Evolutionary conservation across 2,329 filamentous ascomycete species (phyloP).

Genomic region (Torrubiellomyces zombiae): DNA sequence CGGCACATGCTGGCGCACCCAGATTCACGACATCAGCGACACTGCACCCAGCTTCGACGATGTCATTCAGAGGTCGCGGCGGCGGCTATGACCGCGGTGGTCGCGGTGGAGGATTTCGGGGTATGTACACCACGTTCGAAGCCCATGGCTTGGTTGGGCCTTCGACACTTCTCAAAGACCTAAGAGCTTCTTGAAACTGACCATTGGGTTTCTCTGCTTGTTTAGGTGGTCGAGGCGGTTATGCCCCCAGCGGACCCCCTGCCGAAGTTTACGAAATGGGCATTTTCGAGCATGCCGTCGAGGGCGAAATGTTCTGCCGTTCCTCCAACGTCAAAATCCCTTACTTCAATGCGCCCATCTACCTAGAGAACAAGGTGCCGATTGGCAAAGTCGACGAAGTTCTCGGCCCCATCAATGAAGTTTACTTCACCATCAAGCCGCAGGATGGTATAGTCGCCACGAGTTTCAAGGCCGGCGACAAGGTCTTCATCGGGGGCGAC

Average conservation of each 20-base stretch:
- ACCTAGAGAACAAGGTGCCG: constrained; percentile 94
- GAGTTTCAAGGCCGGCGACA: constrained; percentile 91
- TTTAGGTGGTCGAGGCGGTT: constrained; percentile 9
- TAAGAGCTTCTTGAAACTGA: background rate
- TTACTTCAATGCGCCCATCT: constrained; percentile 98
- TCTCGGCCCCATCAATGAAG: constrained; percentile 90
- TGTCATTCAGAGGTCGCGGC: constrained; percentile 9
- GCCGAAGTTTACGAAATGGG: constrained; percentile 53
- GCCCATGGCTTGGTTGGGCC: too few species aligned
- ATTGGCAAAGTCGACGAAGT: constrained; percentile 98
- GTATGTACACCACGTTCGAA: too few species aligned
- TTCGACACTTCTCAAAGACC: too few species aligned
- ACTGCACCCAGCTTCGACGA: too few species aligned
- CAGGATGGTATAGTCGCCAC: constrained; percentile 88
- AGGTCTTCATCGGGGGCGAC: constrained; percentile 89
- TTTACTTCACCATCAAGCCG: constrained; percentile 97
- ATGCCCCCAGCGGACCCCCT: constrained; percentile 6
- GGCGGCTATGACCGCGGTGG: constrained; percentile 8
- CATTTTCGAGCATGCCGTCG: constrained; percentile 81
- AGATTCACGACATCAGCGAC: too few species aligned
- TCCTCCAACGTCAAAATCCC: constrained; percentile 91
- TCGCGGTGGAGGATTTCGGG: constrained; percentile 7
- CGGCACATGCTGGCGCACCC: too few species aligned
- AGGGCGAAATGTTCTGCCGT: constrained; percentile 96
- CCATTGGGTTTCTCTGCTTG: too few species aligned